Conservation (phyloP, 2,329 filamentous ascomycete species). For the Macrophomina phaseolina region DNA sequence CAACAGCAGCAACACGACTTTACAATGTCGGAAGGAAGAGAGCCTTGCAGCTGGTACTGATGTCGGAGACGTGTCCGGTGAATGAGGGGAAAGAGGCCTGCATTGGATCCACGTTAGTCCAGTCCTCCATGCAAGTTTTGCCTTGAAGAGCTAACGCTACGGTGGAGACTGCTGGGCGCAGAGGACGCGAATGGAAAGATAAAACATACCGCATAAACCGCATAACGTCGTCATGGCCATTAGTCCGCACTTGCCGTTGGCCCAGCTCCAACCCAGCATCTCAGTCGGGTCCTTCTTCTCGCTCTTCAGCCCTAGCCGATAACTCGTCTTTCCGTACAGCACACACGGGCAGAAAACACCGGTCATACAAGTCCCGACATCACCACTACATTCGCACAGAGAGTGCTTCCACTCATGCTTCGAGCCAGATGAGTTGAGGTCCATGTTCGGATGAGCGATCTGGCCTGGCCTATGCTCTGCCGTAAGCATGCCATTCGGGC, state of each 20-base stretch:
- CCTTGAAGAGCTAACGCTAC: background rate
- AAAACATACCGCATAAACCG: slow-evolving; percentile 41
- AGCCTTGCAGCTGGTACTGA: slow-evolving; percentile 51
- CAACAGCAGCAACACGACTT: slow-evolving; percentile 48
- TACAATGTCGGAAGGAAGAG: slow-evolving; percentile 41
- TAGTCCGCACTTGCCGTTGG: slow-evolving; percentile 48
- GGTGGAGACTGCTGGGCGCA: background rate
- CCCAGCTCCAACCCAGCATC: slow-evolving; percentile 42
- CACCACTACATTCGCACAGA: slow-evolving; percentile 42
- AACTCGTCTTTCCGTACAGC: slow-evolving; percentile 51
- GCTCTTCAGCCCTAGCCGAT: slow-evolving; percentile 47
- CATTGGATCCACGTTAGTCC: background rate
- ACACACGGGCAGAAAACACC: slow-evolving; percentile 52
- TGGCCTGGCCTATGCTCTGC: slow-evolving; percentile 46
- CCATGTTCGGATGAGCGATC: slow-evolving; percentile 51
- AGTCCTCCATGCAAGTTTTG: background rate
- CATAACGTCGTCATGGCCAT: slow-evolving; percentile 41
- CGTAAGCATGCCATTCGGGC: slow-evolving; percentile 47
- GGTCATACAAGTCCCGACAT: slow-evolving; percentile 45
- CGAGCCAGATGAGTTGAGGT: slow-evolving; percentile 32
- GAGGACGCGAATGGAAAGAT: background rate
- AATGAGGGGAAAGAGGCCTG: slow-evolving; percentile 44
- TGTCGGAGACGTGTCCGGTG: slow-evolving; percentile 48
- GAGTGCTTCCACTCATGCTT: slow-evolving; percentile 40
- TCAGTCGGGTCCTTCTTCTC: slow-evolving; percentile 49